A percentile compares a stretch with the other conserved stretches of the same genome.
phyloP scores from a whole-genome alignment of 495 filamentous ascomycete species.

The Daldinia decipiens region DNA sequence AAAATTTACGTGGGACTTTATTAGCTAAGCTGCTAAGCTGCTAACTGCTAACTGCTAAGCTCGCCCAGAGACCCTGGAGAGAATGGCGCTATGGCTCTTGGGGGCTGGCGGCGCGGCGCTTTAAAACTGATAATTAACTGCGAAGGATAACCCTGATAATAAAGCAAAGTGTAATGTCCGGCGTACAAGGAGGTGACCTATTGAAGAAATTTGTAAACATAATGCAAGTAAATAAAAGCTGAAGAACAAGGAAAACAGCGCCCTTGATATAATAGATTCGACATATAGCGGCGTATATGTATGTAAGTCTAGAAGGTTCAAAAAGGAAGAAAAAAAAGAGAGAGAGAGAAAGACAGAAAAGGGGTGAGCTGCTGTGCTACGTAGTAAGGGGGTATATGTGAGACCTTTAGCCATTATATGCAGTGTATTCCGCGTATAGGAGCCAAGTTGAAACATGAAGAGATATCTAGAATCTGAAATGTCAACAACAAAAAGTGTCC shows the following conservation, averaged over 20 bases:
- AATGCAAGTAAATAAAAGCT: slow-evolving; percentile 8
- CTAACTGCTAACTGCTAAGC: slow-evolving; percentile 10
- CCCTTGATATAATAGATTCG: background rate
- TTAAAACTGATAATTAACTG: slow-evolving; percentile 23
- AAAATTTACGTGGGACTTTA: slow-evolving; percentile 23
- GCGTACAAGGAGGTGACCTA: slow-evolving; percentile 4
- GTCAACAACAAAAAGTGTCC: slow-evolving; percentile 5
- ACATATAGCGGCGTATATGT: background rate
- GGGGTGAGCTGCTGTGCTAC: slow-evolving; percentile 12
- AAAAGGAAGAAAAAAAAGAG: too few relatives aligned
- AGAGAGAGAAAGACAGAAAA: background rate
- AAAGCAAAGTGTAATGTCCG: slow-evolving; percentile 22
- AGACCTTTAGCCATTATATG: slow-evolving; percentile 31
- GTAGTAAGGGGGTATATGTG: slow-evolving; percentile 28
- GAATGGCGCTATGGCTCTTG: slow-evolving; percentile 3
- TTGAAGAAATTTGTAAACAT: slow-evolving; percentile 14
- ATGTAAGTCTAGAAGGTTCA: background rate
- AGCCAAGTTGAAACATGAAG: slow-evolving; percentile 9
- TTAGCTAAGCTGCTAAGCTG: slow-evolving; percentile 22
- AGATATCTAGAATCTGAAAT: slow-evolving; percentile 3
- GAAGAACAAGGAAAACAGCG: background rate
- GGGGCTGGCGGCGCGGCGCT: slow-evolving; percentile 19
- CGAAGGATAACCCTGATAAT: slow-evolving; percentile 19
- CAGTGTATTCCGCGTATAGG: background rate
- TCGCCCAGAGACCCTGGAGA: slow-evolving; percentile 16